These are phyloP conservation scores for Tulasnella sp. DNA, from an alignment of 768 basidiomycete species.

Conservation along the genomic window DNA sequence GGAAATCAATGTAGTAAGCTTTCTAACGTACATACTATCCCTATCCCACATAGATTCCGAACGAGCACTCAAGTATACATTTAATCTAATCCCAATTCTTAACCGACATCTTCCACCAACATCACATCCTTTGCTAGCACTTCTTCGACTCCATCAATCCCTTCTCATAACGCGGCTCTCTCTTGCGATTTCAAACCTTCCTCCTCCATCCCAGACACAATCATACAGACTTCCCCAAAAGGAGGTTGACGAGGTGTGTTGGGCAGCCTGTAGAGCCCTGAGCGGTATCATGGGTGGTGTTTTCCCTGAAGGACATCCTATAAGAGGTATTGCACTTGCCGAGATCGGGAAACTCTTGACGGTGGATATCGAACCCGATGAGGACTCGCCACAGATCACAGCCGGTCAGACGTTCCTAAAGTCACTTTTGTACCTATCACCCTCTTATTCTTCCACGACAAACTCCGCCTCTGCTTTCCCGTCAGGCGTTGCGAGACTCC, in stretches of 20 bases:
- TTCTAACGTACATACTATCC: background rate
- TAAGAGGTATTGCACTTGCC: constrained; percentile 56
- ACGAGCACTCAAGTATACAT: constrained; percentile 46
- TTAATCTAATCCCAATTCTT: constrained; percentile 53
- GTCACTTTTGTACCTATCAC: background rate
- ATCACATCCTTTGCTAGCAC: constrained; percentile 62
- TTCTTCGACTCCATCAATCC: constrained; percentile 57
- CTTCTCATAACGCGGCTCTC: constrained; percentile 45
- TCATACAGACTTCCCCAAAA: constrained; percentile 18
- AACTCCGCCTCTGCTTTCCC: constrained; percentile 7
- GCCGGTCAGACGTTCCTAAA: constrained; percentile 26
- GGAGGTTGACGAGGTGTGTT: constrained; percentile 46
- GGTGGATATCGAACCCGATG: constrained; percentile 41
- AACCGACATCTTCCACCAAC: constrained; percentile 46
- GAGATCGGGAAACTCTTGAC: constrained; percentile 73
- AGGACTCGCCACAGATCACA: constrained; percentile 3
- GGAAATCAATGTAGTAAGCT: background rate
- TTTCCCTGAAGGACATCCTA: constrained; percentile 57
- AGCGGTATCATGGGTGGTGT: constrained; percentile 42
- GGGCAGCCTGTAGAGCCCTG: constrained; percentile 40
- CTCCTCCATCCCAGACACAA: constrained; percentile 28
- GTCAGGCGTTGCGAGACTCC: constrained; percentile 35
- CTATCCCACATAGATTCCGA: constrained; percentile 35
- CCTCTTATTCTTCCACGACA: background rate
- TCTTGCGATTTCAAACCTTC: constrained; percentile 17